These are phyloP conservation scores for Picea abies DNA, from an alignment of 83 land plant genomes.

Conservation along the genomic window DNA sequence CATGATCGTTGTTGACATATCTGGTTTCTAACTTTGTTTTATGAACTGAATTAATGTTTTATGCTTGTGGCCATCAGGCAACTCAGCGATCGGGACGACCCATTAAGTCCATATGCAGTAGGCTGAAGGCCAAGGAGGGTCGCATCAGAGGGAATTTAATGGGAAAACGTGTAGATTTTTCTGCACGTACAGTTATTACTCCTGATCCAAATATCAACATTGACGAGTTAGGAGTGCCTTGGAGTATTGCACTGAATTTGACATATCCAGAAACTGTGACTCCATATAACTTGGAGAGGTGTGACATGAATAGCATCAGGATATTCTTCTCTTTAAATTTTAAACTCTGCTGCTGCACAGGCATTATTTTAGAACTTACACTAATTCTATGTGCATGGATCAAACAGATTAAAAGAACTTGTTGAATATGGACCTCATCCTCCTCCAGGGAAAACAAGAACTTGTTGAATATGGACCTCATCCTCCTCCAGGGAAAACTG, in stretches of 20 bases:
- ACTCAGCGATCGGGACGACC: constrained; percentile 61
- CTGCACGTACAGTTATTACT: constrained; percentile 98
- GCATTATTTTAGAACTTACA: too few relatives aligned
- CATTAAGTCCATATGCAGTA: constrained; percentile 95
- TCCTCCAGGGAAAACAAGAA: too few relatives aligned
- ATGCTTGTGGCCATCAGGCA: too few relatives aligned
- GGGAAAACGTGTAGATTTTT: constrained; percentile 99
- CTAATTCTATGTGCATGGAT: too few relatives aligned
- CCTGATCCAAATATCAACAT: constrained; percentile 99
- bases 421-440: too few relatives aligned
- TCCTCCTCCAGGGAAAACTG: constrained; percentile 99
- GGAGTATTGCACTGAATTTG: constrained; percentile 97
- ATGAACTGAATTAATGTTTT: too few relatives aligned
- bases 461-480: constrained; percentile 99
- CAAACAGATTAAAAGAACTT: constrained; percentile 85
- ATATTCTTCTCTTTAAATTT: too few relatives aligned
- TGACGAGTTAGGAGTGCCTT: constrained; percentile 97
- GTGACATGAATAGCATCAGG: too few relatives aligned
- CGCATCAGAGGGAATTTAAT: constrained; percentile 97
- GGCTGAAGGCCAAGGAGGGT: constrained; percentile 99
- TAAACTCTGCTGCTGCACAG: too few relatives aligned
- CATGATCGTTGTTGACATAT: too few relatives aligned
- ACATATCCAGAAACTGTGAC: constrained; percentile 99
- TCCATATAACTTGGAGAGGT: constrained; percentile 98
- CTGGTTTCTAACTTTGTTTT: too few relatives aligned